Evolutionary conservation across 805 yeast genomes (phyloP).

Genomic region (Candida qinlingensis): DNA sequence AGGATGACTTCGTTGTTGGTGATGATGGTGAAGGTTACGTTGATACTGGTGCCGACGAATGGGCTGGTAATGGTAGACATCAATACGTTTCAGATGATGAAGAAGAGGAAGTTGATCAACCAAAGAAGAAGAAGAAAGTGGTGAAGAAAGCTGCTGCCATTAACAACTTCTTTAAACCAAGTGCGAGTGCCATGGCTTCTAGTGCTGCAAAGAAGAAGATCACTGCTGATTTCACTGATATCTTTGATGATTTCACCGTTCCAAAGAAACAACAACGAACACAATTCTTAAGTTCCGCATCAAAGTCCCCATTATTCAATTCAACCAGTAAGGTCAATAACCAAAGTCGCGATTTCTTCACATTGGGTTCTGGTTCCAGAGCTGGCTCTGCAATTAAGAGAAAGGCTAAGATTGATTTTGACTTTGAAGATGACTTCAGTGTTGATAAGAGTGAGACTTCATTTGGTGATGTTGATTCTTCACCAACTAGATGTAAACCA

Average conservation of each 20-base stretch:
- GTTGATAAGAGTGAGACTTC: constrained; percentile 23
- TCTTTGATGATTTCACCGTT: constrained; percentile 37
- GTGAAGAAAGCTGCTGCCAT: constrained; percentile 37
- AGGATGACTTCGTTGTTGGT: constrained; percentile 91
- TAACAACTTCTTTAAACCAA: constrained; percentile 48
- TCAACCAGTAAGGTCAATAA: constrained; percentile 25
- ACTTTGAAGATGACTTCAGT: constrained; percentile 27
- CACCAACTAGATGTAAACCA: constrained; percentile 32
- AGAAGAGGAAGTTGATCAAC: constrained; percentile 18
- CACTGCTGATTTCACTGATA: constrained; percentile 60
- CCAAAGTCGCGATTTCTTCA: constrained; percentile 13
- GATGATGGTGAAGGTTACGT: constrained; percentile 93
- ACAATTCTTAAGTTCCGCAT: constrained; percentile 11
- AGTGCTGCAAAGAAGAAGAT: constrained; percentile 34
- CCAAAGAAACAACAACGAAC: constrained; percentile 15
- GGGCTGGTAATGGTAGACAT: constrained; percentile 55
- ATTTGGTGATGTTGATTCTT: constrained; percentile 29
- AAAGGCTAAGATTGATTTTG: constrained; percentile 15
- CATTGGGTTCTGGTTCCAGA: constrained; percentile 22
- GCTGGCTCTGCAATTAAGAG: constrained; percentile 23
- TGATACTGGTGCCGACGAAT: constrained; percentile 88
- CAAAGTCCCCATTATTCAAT: constrained; percentile 21
- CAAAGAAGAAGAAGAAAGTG: constrained; percentile 16
- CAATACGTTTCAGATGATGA: constrained; percentile 51
- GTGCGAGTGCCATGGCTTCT: constrained; percentile 22